Percentiles rank a stretch among this genome's conserved stretches.
phyloP scores from a whole-genome alignment of 139 green algal genomes.

The Closterium sp. region DNA sequence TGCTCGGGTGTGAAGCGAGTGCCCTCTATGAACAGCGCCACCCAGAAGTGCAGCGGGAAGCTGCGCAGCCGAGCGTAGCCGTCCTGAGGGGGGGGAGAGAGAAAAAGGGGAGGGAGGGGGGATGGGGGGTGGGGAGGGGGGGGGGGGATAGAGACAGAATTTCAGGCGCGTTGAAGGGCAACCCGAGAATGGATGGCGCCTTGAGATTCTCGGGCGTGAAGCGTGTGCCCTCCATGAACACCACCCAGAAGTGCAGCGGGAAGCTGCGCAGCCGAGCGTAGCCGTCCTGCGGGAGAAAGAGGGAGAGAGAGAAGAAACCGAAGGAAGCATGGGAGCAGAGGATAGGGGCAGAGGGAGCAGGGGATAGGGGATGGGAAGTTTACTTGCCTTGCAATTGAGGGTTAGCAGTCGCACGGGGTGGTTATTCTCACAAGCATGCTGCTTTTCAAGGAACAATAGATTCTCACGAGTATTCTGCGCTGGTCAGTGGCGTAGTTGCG shows the following conservation, averaged over 20 bases:
- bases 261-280: conserved; percentile 16
- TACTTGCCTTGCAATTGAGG: too few species aligned
- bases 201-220: conserved; percentile 46
- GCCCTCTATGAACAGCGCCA: conserved; percentile 46
- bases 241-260: conserved; percentile 19
- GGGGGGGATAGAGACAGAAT: too few species aligned
- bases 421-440: too few species aligned
- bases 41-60: conserved; percentile 18
- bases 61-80: conserved; percentile 9
- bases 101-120: too few species aligned
- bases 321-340: too few species aligned
- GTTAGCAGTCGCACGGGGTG: too few species aligned
- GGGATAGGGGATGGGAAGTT: too few species aligned
- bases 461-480: background rate
- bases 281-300: conserved; percentile 19
- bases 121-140: too few species aligned
- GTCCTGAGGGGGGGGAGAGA: conserved; percentile 2
- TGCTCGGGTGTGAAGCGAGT: conserved; percentile 47
- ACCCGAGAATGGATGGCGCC: background rate
- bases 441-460: too few species aligned
- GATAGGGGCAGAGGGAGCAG: too few species aligned
- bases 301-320: too few species aligned
- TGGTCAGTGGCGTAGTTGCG: conserved; percentile 27
- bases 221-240: conserved; percentile 49
- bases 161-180: background rate